Conservation (phyloP, 306 rosid genomes). For the Pyrus pyrifolia region DNA sequence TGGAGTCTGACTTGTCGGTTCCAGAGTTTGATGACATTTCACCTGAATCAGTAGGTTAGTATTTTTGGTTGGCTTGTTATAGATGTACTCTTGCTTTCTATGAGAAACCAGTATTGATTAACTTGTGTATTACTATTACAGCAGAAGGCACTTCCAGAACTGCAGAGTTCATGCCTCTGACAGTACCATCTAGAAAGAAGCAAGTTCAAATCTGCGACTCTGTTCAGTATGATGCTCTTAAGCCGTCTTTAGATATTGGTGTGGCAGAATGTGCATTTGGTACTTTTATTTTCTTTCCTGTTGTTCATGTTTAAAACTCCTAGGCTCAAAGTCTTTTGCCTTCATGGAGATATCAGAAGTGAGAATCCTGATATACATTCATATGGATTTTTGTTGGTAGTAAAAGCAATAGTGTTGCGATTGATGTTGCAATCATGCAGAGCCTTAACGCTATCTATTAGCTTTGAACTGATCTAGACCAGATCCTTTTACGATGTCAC, state of each 20-base stretch:
- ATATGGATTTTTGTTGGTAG: not conserved
- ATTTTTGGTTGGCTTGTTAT: not conserved
- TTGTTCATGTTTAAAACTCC: not conserved
- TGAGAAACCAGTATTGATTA: conserved; percentile 3
- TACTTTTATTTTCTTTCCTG: not conserved
- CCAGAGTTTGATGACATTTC: conserved; percentile 26
- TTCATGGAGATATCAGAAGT: not conserved
- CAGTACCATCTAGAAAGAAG: conserved; percentile 13
- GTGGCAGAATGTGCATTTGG: not conserved
- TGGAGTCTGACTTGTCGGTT: conserved; percentile 12
- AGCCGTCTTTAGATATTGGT: conserved; percentile 20
- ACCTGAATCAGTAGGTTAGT: conserved; percentile 46
- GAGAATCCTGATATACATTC: not conserved
- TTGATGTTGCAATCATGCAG: not conserved
- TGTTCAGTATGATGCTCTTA: conserved; percentile 17
- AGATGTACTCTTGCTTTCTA: not conserved
- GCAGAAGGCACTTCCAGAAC: conserved; percentile 20
- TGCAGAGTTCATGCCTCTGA: conserved; percentile 19
- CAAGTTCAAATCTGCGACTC: conserved; percentile 13
- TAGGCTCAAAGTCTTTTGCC: not conserved
- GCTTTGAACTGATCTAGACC: not conserved
- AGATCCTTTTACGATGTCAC: not conserved
- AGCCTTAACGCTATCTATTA: not conserved
- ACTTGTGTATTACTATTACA: conserved; percentile 16
- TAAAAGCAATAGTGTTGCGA: not conserved